phyloP scores from a whole-genome alignment of 2,329 filamentous ascomycete genomes.

The Beauveria caledonica region DNA sequence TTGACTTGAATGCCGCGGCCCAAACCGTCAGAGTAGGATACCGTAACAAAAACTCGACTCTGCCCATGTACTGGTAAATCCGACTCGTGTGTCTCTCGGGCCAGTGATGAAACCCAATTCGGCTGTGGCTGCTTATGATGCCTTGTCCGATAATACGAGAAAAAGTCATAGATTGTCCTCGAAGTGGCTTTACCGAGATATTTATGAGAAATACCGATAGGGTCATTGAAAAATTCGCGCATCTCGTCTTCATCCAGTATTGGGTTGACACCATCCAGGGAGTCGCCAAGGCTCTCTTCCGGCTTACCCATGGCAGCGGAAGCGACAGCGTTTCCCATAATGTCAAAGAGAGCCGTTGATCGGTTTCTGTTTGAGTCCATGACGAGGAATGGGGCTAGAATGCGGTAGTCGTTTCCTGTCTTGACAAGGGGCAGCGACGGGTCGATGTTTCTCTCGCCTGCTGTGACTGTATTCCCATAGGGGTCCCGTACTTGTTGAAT shows the following conservation, averaged over 20 bases:
- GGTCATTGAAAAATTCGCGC: neutral
- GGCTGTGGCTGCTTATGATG: slow-evolving; percentile 1
- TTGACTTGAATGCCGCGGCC: slow-evolving; percentile 9
- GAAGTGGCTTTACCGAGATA: neutral
- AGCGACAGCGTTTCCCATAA: slow-evolving; percentile 6
- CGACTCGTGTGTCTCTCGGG: slow-evolving; percentile 4
- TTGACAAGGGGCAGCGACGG: slow-evolving; percentile 4
- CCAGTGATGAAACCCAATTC: slow-evolving; percentile 6
- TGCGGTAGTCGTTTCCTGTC: slow-evolving; percentile 6
- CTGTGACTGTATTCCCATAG: slow-evolving; percentile 7
- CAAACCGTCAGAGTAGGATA: slow-evolving; percentile 8
- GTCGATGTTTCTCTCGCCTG: slow-evolving; percentile 1
- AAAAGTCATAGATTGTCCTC: slow-evolving; percentile 7
- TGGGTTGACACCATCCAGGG: neutral
- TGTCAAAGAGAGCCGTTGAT: slow-evolving; percentile 3
- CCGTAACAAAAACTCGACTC: neutral
- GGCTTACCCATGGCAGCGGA: slow-evolving; percentile 8
- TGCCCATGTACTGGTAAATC: neutral
- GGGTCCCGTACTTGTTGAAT: slow-evolving; percentile 5
- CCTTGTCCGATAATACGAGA: slow-evolving; percentile 5
- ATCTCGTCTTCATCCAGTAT: neutral
- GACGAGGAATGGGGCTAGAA: slow-evolving; percentile 5
- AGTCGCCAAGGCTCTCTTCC: slow-evolving; percentile 9
- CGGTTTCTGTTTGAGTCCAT: slow-evolving; percentile 12
- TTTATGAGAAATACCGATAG: neutral